Evolutionary conservation across 2,329 filamentous ascomycete genomes (phyloP), one percentile per base, ranked within the genome.

Genomic region (Macrophomina tecta): DNA sequence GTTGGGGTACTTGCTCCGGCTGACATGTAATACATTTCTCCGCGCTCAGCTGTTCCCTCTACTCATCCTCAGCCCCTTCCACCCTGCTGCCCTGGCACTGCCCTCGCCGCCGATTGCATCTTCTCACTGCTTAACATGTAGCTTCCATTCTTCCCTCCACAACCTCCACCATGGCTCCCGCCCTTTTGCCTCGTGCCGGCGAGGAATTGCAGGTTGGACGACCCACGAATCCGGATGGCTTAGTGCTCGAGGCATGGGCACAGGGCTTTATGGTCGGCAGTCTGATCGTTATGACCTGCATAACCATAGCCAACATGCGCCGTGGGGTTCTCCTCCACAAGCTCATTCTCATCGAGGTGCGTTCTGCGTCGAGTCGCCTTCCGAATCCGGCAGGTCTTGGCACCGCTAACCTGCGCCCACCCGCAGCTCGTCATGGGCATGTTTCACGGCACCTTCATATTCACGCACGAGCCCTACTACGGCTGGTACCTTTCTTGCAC

Each of bases 401-500:
- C 42, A 40, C n/a, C 4, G 53, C 63, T 65, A 38, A 65, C 42
- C 28, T 16, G 5, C 5, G 8, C 16, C 9, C 40, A 38, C 16
- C 23, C 56, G 18, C 62, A 86, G 85, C 78, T 88, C 16, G 69
- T 88, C n/a, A 78, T 87, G 5, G 86, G 84, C 4, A 80, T 86
- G 68, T 82, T 83, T 61, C 85, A 88, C 72, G 86, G 86, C 7
- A 86, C 86, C 67, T 88, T 87, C 73, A 83, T 87, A 42, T 89
- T 89, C 76, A 82, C 84, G 64, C 77, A 82, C 68, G 81, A 80
- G 8, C 85, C 85, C 0, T 79, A 80, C 3, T 89, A 88, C 72
- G 86, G 85, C 58, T 90, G 88, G 88, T 90, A 88, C 75, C 80
- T 90, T 2, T 87, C 86, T 1, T 79, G 82, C 30, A 87, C 85